These are phyloP conservation scores for Phytophthora gonapodyides DNA, from an alignment of 352 stramenopile genomes.

Conservation along the genomic window DNA sequence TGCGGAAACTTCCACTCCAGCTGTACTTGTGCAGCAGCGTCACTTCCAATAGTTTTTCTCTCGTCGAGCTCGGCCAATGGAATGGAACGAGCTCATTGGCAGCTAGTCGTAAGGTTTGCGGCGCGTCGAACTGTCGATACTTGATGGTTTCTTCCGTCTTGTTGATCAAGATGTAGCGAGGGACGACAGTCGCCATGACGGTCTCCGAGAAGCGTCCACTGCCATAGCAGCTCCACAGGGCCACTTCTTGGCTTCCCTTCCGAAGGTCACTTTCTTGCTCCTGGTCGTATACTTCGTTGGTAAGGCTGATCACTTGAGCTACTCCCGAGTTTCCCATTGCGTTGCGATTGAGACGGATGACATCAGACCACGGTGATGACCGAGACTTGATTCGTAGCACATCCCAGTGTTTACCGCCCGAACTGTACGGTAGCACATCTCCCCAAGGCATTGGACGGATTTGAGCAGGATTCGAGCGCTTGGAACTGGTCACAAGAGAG, in stretches of 20 bases:
- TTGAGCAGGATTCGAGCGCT: conserved; percentile 79
- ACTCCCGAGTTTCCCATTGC: conserved; percentile 90
- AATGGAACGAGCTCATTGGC: conserved; percentile 83
- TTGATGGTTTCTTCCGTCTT: conserved; percentile 84
- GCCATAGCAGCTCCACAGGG: conserved; percentile 86
- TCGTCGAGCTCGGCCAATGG: conserved; percentile 80
- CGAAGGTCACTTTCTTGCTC: conserved; percentile 66
- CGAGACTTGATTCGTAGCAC: conserved; percentile 79
- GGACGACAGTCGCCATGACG: conserved; percentile 86
- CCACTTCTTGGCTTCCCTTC: conserved; percentile 78
- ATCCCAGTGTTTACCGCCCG: conserved; percentile 82
- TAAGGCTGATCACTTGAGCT: conserved; percentile 84
- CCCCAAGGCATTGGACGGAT: conserved; percentile 79
- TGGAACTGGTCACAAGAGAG: conserved; percentile 73
- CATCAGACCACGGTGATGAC: conserved; percentile 81
- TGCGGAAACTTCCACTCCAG: conserved; percentile 88
- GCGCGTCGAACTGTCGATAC: conserved; percentile 79
- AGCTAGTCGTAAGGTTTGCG: conserved; percentile 71
- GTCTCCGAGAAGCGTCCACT: conserved; percentile 84
- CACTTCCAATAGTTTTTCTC: conserved; percentile 85
- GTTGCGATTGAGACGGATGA: conserved; percentile 86
- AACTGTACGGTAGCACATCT: conserved; percentile 77
- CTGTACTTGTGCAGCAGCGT: conserved; percentile 81
- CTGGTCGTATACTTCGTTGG: conserved; percentile 64
- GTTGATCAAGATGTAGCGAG: conserved; percentile 89